Evolutionary conservation across 352 stramenopile genomes (phyloP), one percentile per base, ranked within the genome.

Genomic region (Phytophthora crassamura): DNA sequence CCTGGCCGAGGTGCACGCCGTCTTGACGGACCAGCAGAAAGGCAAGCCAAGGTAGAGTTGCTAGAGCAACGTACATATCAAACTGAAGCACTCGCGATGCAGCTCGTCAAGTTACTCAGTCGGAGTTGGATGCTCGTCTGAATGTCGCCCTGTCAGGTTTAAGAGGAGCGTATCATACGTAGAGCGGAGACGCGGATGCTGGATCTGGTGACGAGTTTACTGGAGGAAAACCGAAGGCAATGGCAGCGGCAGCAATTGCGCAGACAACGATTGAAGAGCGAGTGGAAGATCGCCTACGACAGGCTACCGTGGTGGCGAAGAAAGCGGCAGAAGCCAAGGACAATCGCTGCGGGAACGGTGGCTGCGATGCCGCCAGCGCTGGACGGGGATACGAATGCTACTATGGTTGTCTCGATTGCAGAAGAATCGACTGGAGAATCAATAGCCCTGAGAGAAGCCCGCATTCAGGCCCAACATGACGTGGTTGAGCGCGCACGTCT

Each of bases 201-300:
- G 16, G 28, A 32, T 3, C 39, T 34, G 15, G 36, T 45, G 38
- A 35, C 36, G 7, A 49, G 10, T 20, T 59, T 47, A 22, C 15
- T 41, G 25, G 51, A 59, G 38, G 34, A 45, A 35, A 56, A 56
- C n/a, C 34, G 48, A 6, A 56, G 48, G 20, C 20, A 35, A 15
- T 15, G 16, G 20, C 34, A 43, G 18, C 12, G n/a, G 28, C 28
- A 59, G 30, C 38, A 40, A 25, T 39, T 45, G 9, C 30, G 7
- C 30, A 47, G 32, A n/a, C 40, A 14, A 18, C 18, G 10, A 43
- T 50, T 5, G 50, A 58, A 14, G 22, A 48, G 14, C 35, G 46
- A 7, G n/a, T 46, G 14, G 49, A 56, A 35, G 25, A 45, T 22
- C 49, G 49, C 14, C 20, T 56, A 14, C 14, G 28, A 10, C 12